Conservation (phyloP, 2,329 filamentous ascomycete genomes). For the Setomelanomma holmii region DNA sequence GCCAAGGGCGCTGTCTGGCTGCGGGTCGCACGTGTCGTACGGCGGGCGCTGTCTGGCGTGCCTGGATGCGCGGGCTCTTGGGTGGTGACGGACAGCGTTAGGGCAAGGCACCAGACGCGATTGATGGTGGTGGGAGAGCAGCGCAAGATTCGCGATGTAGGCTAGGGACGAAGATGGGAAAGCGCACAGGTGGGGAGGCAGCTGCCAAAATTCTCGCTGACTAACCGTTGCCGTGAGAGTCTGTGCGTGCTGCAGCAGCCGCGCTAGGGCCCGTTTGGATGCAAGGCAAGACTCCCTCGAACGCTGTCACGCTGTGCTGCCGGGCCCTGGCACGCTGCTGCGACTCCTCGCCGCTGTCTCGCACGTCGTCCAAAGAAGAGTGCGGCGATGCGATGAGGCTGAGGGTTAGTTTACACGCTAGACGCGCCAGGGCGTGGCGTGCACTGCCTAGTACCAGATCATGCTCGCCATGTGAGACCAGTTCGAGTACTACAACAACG, state of each 20-base stretch:
- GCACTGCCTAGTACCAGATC: slow-evolving; percentile 27
- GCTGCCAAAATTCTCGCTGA: slow-evolving; percentile 1
- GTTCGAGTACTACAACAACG: neutral
- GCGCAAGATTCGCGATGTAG: slow-evolving; percentile 47
- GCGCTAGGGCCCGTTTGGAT: neutral
- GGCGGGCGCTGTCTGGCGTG: slow-evolving; percentile 29
- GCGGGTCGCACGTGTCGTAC: slow-evolving; percentile 45
- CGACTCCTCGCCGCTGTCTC: slow-evolving; percentile 17
- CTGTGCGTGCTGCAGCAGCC: neutral
- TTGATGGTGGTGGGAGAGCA: slow-evolving; percentile 21
- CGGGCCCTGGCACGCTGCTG: slow-evolving; percentile 5
- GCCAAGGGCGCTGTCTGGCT: slow-evolving; percentile 28
- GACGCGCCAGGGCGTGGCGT: slow-evolving; percentile 19
- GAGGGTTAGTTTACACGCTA: slow-evolving; percentile 37
- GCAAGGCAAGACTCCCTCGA: neutral
- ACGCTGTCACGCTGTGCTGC: slow-evolving; percentile 3
- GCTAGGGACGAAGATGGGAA: slow-evolving; percentile 48
- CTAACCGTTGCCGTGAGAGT: neutral
- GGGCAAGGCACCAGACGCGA: slow-evolving; percentile 34
- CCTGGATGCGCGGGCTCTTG: slow-evolving; percentile 28
- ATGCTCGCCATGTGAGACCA: slow-evolving; percentile 25
- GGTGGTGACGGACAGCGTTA: slow-evolving; percentile 31
- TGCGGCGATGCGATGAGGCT: slow-evolving; percentile 38
- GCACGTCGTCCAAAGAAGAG: slow-evolving; percentile 32
- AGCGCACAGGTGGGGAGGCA: slow-evolving; percentile 39